Base-by-base conservation (phyloP, 306 rosid genomes). In the Erythrophleum fordii region DNA sequence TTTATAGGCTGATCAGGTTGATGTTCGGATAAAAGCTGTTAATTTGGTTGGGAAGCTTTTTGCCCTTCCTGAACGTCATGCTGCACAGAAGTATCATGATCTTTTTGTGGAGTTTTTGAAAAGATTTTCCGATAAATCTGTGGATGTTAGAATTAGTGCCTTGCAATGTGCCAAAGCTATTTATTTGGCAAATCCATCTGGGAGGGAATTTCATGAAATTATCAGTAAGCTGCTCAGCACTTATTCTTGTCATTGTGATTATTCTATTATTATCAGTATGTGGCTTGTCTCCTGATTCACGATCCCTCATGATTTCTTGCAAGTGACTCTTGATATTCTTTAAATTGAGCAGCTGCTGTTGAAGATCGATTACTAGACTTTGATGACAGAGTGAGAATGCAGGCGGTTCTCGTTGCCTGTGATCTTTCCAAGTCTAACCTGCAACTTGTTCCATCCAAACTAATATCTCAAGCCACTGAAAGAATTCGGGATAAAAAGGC, bases 401-500 rank as follows among this genome's bases (percentile, higher is more conserved):
- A 83, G 78, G 97, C 98, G 1, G 91, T 95, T 81, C 69, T 84
- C 84, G 90, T 92, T 75, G 90, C 93, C 80, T 95, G 98, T 82
- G 99, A 95, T 89, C 88, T 95, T 90, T 90, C 83, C 79, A 86
- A 77, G 73, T 91, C 89, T 56, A 91, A 90, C 80, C 67, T 87
- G 83, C 86, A 79, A 81, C 83, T 52, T 68, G 92, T 75, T 78
- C 88, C 97, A 59, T 78, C 83, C 73, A 89, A 82, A 77, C 85
- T 93, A 77, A 62, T 95, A 65, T 85, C 90, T 77, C 92, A 86
- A 88, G 87, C 83, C 72, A 70, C 88, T 13, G 94, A 89, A 85
- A 93, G 99, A 80, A 97, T 93, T 69, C 78, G 93, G 73, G 99
- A 95, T 88, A 93, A 91, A 86, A 91, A 87, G 98, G 99, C 87